phyloP scores from a whole-genome alignment of 495 filamentous ascomycete species.

The Chaetomium tenue region DNA sequence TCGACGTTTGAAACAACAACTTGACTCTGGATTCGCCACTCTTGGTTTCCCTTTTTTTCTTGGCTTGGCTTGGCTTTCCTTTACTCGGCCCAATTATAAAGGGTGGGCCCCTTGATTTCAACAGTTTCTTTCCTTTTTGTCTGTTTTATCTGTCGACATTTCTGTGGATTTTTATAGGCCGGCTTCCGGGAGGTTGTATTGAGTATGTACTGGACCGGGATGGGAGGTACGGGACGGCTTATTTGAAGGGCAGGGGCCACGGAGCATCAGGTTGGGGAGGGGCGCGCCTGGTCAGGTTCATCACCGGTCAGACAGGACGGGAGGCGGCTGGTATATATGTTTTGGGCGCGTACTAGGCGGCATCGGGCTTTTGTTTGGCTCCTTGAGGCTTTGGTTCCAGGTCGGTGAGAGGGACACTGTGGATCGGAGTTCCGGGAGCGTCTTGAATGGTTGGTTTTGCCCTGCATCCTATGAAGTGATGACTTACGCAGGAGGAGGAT shows the following conservation, averaged over 20 bases:
- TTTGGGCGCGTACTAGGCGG: conserved; percentile 6
- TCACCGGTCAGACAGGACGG: conserved; percentile 7
- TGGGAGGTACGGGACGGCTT: background rate
- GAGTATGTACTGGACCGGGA: background rate
- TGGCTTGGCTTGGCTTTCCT: background rate
- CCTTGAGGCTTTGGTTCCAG: conserved; percentile 15
- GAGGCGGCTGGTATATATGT: conserved; percentile 2
- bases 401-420: conserved; percentile 24
- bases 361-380: background rate
- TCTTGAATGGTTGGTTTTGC: background rate
- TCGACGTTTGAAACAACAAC: conserved; percentile 41
- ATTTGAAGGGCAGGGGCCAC: background rate
- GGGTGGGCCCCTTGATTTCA: background rate
- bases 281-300: conserved; percentile 4
- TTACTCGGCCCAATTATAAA: too few relatives aligned
- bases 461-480: background rate
- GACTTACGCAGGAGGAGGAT: background rate
- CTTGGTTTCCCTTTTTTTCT: background rate
- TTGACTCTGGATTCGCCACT: background rate
- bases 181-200: background rate
- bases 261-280: conserved; percentile 11
- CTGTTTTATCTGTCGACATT: conserved; percentile 3
- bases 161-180: background rate
- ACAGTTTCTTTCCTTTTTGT: background rate
- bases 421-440: conserved; percentile 19